Evolutionary conservation across 169 alveolate species (phyloP).

Genomic region (Cryptosporidium tyzzeri): DNA sequence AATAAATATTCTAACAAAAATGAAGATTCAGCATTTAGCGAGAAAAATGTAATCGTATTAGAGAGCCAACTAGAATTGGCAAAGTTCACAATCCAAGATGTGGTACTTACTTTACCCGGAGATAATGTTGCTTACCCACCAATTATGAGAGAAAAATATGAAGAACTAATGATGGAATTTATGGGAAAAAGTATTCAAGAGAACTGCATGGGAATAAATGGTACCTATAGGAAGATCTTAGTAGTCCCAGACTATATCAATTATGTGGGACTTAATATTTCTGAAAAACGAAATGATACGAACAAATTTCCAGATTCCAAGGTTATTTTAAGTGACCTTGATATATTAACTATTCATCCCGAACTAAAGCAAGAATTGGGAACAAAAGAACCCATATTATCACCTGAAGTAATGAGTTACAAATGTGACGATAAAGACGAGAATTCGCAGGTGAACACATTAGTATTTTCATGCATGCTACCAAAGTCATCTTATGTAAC

Average conservation of each 20-base stretch:
- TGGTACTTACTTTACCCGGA: conserved; percentile 93
- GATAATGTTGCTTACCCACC: conserved; percentile 85
- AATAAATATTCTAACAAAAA: conserved; percentile 79
- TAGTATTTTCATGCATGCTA: conserved; percentile 77
- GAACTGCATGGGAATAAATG: conserved; percentile 80
- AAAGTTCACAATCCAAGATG: conserved; percentile 86
- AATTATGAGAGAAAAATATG: conserved; percentile 75
- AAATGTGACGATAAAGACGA: conserved; percentile 9
- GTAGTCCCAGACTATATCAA: conserved; percentile 83
- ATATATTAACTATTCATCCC: conserved; percentile 9
- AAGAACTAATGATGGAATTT: conserved; percentile 78
- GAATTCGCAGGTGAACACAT: conserved; percentile 15
- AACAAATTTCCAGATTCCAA: conserved; percentile 77
- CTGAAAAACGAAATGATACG: conserved; percentile 77
- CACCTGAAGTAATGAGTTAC: background rate
- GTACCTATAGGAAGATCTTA: conserved; percentile 87
- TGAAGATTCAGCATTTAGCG: conserved; percentile 60
- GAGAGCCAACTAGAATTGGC: conserved; percentile 85
- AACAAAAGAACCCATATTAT: background rate
- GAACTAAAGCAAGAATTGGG: background rate
- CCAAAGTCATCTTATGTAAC: conserved; percentile 83
- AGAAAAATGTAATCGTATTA: conserved; percentile 80
- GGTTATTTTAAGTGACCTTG: conserved; percentile 58
- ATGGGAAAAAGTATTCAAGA: conserved; percentile 81
- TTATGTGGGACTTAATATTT: conserved; percentile 78